A percentile compares a stretch with the other conserved stretches of the same genome.
Conservation (phyloP, 306 rosid genomes). For the Vicia villosa region DNA sequence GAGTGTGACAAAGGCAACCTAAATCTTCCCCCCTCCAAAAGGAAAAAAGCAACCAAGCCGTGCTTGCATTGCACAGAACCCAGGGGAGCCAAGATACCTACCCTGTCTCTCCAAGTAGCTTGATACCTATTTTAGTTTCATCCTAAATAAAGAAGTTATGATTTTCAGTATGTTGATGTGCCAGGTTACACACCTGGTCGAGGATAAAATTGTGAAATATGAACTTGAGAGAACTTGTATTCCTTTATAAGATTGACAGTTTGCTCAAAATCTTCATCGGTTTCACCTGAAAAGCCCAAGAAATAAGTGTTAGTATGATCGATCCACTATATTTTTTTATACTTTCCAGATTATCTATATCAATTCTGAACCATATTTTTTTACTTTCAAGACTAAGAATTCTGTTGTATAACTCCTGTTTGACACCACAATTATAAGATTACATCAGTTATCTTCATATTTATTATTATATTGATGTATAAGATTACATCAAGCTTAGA, state of each 20-base stretch:
- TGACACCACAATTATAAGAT: slow-evolving; percentile 13
- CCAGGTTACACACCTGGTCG: slow-evolving; percentile 72
- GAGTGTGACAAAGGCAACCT: slow-evolving; percentile 6
- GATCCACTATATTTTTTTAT: background rate
- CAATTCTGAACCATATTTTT: slow-evolving; percentile 12
- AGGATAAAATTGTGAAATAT: slow-evolving; percentile 96
- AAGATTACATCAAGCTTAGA: slow-evolving; percentile 21
- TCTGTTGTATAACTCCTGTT: slow-evolving; percentile 1
- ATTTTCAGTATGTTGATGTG: slow-evolving; percentile 8
- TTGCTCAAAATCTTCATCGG: slow-evolving; percentile 84
- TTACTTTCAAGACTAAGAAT: slow-evolving; percentile 20
- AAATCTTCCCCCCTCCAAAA: background rate
- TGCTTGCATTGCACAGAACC: background rate
- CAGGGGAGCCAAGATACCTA: slow-evolving; percentile 12
- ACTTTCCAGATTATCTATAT: slow-evolving; percentile 22
- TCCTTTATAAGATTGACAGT: slow-evolving; percentile 73
- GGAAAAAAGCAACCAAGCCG: background rate
- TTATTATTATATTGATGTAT: background rate
- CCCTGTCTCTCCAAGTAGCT: slow-evolving; percentile 14
- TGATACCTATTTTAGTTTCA: slow-evolving; percentile 17
- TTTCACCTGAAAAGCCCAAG: slow-evolving; percentile 74
- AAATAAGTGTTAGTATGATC: slow-evolving; percentile 27
- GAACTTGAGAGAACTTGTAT: slow-evolving; percentile 90
- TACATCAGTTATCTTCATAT: background rate
- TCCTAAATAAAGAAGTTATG: slow-evolving; percentile 23